phyloP scores from a whole-genome alignment of 2,329 filamentous ascomycete genomes.

The Tolypocladium tundrense region DNA sequence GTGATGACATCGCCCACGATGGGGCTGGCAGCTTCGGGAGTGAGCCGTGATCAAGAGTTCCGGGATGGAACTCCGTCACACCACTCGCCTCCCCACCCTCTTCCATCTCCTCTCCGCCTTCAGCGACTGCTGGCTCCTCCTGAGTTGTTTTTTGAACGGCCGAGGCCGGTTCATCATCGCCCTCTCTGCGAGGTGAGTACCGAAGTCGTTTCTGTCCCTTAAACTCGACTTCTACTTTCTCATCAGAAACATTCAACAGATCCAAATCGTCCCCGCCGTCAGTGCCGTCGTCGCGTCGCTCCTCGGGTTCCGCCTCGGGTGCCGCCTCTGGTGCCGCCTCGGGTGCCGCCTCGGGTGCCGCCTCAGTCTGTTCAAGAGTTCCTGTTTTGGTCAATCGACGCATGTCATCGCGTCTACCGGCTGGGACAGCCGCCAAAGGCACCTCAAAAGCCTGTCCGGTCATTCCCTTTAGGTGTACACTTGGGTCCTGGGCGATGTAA shows the following conservation, averaged over 20 bases:
- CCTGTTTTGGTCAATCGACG: background rate
- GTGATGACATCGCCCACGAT: conserved; percentile 17
- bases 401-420: background rate
- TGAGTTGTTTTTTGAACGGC: too few species aligned
- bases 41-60: conserved; percentile 47
- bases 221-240: background rate
- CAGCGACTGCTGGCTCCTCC: too few species aligned
- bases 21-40: conserved; percentile 50
- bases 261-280: conserved; percentile 1
- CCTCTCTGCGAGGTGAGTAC: too few species aligned
- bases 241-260: background rate
- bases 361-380: too few species aligned
- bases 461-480: conserved; percentile 4
- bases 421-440: conserved; percentile 17
- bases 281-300: background rate
- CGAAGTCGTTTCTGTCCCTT: too few species aligned
- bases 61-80: conserved; percentile 49
- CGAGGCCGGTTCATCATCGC: too few species aligned
- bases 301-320: too few species aligned
- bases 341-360: too few species aligned
- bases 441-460: conserved; percentile 6
- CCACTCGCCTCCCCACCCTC: background rate
- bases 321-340: too few species aligned
- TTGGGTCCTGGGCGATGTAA: conserved; percentile 18
- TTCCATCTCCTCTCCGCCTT: background rate